phyloP scores from a whole-genome alignment of 1,284 basidiomycete species.

The Ganoderma leucocontextum region DNA sequence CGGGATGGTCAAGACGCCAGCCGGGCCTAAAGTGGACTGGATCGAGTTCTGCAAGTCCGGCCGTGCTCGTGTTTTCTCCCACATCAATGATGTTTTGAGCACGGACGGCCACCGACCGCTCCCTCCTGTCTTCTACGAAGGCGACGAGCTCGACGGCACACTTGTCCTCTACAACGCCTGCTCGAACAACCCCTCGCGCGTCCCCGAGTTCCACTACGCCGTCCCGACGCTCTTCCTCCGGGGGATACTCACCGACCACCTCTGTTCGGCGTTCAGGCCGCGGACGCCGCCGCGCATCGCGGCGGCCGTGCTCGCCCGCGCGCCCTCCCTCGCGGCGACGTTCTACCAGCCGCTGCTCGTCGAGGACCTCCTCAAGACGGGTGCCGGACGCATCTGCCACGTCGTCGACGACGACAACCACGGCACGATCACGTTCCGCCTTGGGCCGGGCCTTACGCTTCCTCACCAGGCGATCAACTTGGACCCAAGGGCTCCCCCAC shows the following conservation, averaged over 20 bases:
- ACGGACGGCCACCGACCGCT: background rate
- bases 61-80: background rate
- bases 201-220: background rate
- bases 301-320: background rate
- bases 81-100: background rate
- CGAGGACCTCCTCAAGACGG: background rate
- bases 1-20: background rate
- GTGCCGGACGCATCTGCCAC: background rate
- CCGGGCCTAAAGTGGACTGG: background rate
- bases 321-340: background rate
- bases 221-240: background rate
- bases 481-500: background rate
- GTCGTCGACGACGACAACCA: background rate
- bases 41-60: background rate
- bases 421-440: background rate
- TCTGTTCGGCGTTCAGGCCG: background rate
- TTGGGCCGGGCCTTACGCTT: background rate
- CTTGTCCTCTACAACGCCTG: background rate
- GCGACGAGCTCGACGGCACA: background rate
- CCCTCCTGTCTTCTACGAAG: background rate
- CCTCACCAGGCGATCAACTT: background rate
- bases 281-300: background rate
- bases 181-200: background rate
- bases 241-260: background rate
- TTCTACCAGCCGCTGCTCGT: background rate